Percentiles rank a stretch among this genome's conserved stretches.
Evolutionary conservation across 2,329 filamentous ascomycete species (phyloP).

Genomic region (Apiospora pterosperma): DNA sequence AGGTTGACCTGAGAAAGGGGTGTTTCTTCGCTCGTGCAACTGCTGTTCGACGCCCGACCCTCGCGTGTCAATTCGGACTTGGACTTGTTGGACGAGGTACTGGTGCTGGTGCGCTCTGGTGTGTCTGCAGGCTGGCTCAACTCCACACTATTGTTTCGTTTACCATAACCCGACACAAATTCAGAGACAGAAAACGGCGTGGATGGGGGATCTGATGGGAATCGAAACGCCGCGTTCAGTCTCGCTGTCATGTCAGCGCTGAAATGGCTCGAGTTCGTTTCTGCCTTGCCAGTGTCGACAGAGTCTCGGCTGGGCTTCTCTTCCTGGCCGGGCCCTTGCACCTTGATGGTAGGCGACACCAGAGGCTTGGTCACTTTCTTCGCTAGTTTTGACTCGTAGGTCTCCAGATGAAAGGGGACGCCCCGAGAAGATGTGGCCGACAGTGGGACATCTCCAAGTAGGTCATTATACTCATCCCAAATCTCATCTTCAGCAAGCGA

Average conservation of each 20-base stretch:
- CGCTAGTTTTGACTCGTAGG: conserved; percentile 35
- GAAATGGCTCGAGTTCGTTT: conserved; percentile 47
- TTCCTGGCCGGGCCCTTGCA: conserved; percentile 15
- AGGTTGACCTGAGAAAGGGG: conserved; percentile 71
- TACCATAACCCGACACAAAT: conserved; percentile 36
- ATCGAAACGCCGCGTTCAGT: conserved; percentile 45
- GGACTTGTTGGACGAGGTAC: conserved; percentile 11
- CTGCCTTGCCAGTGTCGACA: conserved; percentile 28
- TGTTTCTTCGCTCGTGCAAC: conserved; percentile 53
- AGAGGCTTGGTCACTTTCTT: conserved; percentile 34
- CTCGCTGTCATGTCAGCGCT: conserved; percentile 54
- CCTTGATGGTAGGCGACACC: conserved; percentile 46
- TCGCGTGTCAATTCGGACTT: conserved; percentile 24
- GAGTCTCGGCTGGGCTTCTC: conserved; percentile 26
- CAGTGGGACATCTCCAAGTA: conserved; percentile 64
- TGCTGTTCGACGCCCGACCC: conserved; percentile 38
- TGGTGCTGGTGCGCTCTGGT: conserved; percentile 21
- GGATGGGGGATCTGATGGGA: conserved; percentile 32
- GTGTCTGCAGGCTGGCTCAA: conserved; percentile 8
- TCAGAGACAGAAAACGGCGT: conserved; percentile 42
- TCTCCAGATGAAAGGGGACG: conserved; percentile 53
- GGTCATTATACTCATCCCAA: conserved; percentile 91
- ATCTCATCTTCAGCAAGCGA: conserved; percentile 78
- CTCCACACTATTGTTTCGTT: conserved; percentile 29
- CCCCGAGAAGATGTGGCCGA: conserved; percentile 56